Evolutionary conservation across 352 stramenopile genomes (phyloP).

Genomic region (Phytophthora sp.): DNA sequence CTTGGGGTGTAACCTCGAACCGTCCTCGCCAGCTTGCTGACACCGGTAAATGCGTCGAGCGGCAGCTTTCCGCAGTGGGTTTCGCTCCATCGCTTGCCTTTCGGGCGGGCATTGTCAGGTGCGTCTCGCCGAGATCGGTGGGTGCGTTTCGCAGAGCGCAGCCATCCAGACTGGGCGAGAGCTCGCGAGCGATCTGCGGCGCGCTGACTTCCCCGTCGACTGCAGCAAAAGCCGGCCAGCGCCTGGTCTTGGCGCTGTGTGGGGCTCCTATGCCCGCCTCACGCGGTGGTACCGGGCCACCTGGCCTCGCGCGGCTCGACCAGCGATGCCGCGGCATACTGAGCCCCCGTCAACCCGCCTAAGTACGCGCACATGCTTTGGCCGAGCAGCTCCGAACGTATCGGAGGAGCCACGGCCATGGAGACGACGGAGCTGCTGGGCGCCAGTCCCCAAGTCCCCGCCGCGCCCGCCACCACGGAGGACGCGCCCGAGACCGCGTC

Average conservation of each 20-base stretch:
- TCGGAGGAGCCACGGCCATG: slow-evolving; percentile 6
- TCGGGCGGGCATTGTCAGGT: too few species aligned
- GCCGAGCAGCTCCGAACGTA: slow-evolving; percentile 22
- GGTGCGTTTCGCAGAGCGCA: slow-evolving; percentile 14
- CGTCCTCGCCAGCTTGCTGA: too few species aligned
- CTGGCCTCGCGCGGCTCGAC: too few species aligned
- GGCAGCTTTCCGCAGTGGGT: too few species aligned
- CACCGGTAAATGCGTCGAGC: too few species aligned
- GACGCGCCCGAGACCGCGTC: slow-evolving; percentile 27
- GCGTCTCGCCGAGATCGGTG: slow-evolving; percentile 17
- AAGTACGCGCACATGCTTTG: slow-evolving; percentile 20
- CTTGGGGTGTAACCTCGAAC: too few species aligned
- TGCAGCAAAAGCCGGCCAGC: slow-evolving; percentile 5
- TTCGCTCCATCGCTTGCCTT: too few species aligned
- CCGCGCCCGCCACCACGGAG: slow-evolving; percentile 9
- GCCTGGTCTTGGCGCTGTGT: slow-evolving; percentile 14
- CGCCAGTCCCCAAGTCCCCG: slow-evolving; percentile 32
- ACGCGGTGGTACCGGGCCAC: slow-evolving; percentile 10
- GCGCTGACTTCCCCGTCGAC: too few species aligned
- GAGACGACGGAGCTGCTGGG: slow-evolving; percentile 24
- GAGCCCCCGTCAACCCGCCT: slow-evolving; percentile 1
- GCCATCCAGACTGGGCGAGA: slow-evolving; percentile 10
- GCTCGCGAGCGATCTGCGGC: slow-evolving; percentile 13
- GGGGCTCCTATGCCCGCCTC: slow-evolving; percentile 11
- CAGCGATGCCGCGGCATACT: slow-evolving; percentile 16